Conservation (phyloP, 2,329 filamentous ascomycete species). For the Graphilbum sp. region DNA sequence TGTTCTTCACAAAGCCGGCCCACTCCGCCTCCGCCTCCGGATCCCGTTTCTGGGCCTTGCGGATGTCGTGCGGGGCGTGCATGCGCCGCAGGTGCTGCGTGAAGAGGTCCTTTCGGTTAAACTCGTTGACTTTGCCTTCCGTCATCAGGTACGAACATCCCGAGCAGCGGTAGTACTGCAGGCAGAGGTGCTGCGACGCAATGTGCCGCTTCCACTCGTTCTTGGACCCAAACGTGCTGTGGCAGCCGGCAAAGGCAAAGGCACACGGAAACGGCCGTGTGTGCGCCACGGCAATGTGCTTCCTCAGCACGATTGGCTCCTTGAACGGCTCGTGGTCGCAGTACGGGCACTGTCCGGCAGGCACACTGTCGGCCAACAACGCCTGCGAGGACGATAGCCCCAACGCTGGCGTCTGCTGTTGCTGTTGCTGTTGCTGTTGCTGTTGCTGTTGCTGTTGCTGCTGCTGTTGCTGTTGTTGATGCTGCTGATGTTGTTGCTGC, state of each 20-base stretch:
- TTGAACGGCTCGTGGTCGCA: slow-evolving; percentile 52
- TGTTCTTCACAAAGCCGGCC: slow-evolving; percentile 49
- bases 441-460: slow-evolving; percentile 5
- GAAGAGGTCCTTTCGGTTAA: slow-evolving; percentile 93
- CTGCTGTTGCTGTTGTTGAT: slow-evolving; percentile 1
- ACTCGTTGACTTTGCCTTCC: slow-evolving; percentile 49
- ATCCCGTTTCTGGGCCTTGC: slow-evolving; percentile 40
- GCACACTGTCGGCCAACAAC: neutral
- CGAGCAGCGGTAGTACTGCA: slow-evolving; percentile 49
- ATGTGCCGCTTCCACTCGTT: slow-evolving; percentile 98
- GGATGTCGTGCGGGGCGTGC: slow-evolving; percentile 59
- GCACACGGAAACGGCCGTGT: slow-evolving; percentile 70
- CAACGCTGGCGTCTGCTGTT: too few species aligned
- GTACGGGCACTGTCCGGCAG: slow-evolving; percentile 29
- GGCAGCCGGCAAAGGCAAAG: slow-evolving; percentile 70
- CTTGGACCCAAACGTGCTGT: slow-evolving; percentile 73
- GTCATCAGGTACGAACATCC: slow-evolving; percentile 36
- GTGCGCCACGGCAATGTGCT: slow-evolving; percentile 52
- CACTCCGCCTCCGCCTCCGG: slow-evolving; percentile 43
- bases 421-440: neutral
- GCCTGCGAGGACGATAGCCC: too few species aligned
- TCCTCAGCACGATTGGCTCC: slow-evolving; percentile 47
- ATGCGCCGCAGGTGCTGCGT: slow-evolving; percentile 88
- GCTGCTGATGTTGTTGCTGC: slow-evolving; percentile 6
- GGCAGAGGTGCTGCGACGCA: slow-evolving; percentile 68